These are phyloP conservation scores for Plasmodium blacklocki DNA, from an alignment of 169 alveolate genomes.

Conservation along the genomic window DNA sequence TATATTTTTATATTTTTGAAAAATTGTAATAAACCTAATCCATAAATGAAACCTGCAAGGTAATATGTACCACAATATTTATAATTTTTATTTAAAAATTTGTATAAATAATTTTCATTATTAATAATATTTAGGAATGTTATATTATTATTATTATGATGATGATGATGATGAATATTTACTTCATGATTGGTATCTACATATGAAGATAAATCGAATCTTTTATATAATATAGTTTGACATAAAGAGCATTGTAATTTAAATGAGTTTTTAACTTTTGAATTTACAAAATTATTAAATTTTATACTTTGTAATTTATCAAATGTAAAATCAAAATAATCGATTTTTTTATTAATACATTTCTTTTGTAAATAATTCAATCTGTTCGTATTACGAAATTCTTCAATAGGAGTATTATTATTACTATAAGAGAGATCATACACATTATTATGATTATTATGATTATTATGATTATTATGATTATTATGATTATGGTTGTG, in stretches of 20 bases:
- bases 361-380: slow-evolving; percentile 18
- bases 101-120: slow-evolving; percentile 63
- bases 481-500: not conserved
- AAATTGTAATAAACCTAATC: slow-evolving; percentile 73
- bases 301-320: slow-evolving; percentile 29
- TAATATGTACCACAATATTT: slow-evolving; percentile 65
- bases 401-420: slow-evolving; percentile 37
- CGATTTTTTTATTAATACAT: slow-evolving; percentile 18
- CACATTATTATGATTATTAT: not conserved
- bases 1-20: slow-evolving; percentile 48
- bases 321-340: slow-evolving; percentile 71
- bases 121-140: slow-evolving; percentile 36
- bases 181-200: slow-evolving; percentile 16
- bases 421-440: not conserved
- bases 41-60: slow-evolving; percentile 68
- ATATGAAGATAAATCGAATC: not conserved
- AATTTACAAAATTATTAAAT: slow-evolving; percentile 51
- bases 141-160: too few relatives aligned
- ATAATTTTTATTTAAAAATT: slow-evolving; percentile 64
- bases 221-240: slow-evolving; percentile 70
- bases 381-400: slow-evolving; percentile 11
- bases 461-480: not conserved
- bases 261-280: slow-evolving; percentile 43
- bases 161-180: not conserved
- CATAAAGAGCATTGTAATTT: slow-evolving; percentile 69